Percentiles rank a stretch among this genome's conserved stretches.
These are phyloP conservation scores for Fusarium secorum DNA, from an alignment of 2,329 filamentous ascomycete species.

Conservation along the genomic window DNA sequence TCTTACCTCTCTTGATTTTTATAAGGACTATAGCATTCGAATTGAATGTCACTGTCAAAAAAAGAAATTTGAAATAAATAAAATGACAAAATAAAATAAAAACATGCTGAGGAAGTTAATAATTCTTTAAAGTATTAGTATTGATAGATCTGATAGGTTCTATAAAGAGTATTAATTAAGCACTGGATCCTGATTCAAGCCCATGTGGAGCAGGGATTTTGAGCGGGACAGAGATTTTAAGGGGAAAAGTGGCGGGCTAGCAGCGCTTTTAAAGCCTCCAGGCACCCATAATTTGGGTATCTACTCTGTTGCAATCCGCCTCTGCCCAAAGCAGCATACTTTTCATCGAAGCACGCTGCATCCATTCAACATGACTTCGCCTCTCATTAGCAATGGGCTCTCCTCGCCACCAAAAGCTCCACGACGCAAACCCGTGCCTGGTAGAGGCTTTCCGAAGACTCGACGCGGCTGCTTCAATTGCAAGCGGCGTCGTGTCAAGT, in stretches of 20 bases:
- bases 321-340: background rate
- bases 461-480: too few species aligned
- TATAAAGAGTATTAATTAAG: background rate
- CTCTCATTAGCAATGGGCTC: background rate
- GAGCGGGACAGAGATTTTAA: background rate
- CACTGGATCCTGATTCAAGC: background rate
- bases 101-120: background rate
- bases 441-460: too few species aligned
- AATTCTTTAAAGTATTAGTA: background rate
- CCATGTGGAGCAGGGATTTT: background rate
- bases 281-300: background rate
- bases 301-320: background rate
- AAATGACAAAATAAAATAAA: background rate
- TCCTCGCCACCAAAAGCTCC: background rate
- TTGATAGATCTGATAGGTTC: background rate
- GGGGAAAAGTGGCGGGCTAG: background rate
- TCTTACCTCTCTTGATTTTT: background rate
- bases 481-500: too few species aligned
- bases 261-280: background rate
- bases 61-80: background rate
- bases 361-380: background rate
- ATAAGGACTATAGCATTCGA: fast-evolving
- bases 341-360: background rate
- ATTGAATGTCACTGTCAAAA: background rate
- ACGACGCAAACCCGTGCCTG: too few species aligned